Evolutionary conservation across 2,329 filamentous ascomycete species (phyloP), one percentile per base, ranked within the genome.

Genomic region (Elsinoe ampelina): DNA sequence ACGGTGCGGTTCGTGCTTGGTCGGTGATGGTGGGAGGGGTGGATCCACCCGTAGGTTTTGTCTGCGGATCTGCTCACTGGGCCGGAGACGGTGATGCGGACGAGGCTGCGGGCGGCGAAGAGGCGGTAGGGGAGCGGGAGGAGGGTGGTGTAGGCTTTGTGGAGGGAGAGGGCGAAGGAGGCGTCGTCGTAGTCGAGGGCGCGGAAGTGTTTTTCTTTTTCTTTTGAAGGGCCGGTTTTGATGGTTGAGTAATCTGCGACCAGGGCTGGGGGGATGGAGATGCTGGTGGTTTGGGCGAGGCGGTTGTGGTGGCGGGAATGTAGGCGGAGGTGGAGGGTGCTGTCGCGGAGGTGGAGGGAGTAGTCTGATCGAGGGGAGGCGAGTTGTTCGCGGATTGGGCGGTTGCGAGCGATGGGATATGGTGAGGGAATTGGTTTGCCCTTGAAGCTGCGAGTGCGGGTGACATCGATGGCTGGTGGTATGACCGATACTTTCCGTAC

Each of bases 401-500:
- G 64, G 61, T 47, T 65, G 58, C 52, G 68, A 68, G 55, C 61
- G 63, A 48, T 60, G 58, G 10, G 61, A 52, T 17, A 58, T 30
- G 10, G 58, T 55, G 56, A 61, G 62, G 20, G 68, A 66, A 54
- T 69, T 69, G 1, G 68, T 66, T 19, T 64, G 8, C 56, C 45
- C 15, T 50, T 55, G 32, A 55, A 35, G 13, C 15, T 42, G 8
- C 58, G 59, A 1, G 63, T 56, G 1, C 32, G 58, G 1, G 61
- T 59, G 1, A 66, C 66, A 47, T 70, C 63, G 26, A 71, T 70
- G 0, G 67, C 67, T 19, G 67, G 67, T 6, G 68, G 69, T 5
- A 66, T 58, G 12, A 70, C 58, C 11, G 65, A 64, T 3, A 70
- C 67, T 56, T 64, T 57, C 2, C 59, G 57, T 39, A 54, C 36